phyloP scores from a whole-genome alignment of 306 rosid species.

The Urtica urens region DNA sequence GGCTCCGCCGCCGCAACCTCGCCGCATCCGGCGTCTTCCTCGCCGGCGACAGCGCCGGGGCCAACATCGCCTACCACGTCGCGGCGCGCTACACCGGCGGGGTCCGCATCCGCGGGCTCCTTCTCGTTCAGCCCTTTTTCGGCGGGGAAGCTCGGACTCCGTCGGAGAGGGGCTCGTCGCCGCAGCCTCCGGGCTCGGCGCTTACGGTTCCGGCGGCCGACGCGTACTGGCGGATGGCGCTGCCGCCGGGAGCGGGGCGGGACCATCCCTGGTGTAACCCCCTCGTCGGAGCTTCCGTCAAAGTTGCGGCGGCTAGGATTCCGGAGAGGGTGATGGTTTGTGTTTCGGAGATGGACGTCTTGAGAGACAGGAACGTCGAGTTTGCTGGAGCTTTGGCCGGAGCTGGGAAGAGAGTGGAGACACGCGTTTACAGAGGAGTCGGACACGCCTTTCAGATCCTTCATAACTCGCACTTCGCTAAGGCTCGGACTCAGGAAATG shows the following conservation, averaged over 20 bases:
- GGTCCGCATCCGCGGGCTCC: slow-evolving; percentile 44
- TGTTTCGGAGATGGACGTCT: slow-evolving; percentile 64
- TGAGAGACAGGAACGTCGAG: slow-evolving; percentile 57
- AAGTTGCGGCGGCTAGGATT: slow-evolving; percentile 22
- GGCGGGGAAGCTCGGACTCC: slow-evolving; percentile 62
- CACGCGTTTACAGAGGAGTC: slow-evolving; percentile 41
- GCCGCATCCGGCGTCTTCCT: slow-evolving; percentile 40
- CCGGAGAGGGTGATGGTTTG: slow-evolving; percentile 49
- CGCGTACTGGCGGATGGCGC: slow-evolving; percentile 63
- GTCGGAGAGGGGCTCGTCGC: slow-evolving; percentile 41
- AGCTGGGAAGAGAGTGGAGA: slow-evolving; percentile 56
- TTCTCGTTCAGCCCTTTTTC: slow-evolving; percentile 82
- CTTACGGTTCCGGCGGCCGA: slow-evolving; percentile 48
- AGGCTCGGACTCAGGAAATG: slow-evolving; percentile 47
- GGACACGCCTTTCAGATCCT: slow-evolving; percentile 83
- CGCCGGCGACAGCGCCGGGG: slow-evolving; percentile 89
- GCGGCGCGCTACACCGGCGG: slow-evolving; percentile 31
- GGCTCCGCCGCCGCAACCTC: slow-evolving; percentile 41
- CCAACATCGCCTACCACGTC: slow-evolving; percentile 69
- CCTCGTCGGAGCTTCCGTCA: slow-evolving; percentile 24
- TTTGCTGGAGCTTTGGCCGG: slow-evolving; percentile 40
- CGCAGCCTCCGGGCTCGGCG: slow-evolving; percentile 46
- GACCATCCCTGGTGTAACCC: slow-evolving; percentile 83
- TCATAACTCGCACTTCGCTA: slow-evolving; percentile 48
- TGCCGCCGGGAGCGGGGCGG: slow-evolving; percentile 50